A percentile compares a stretch with the other conserved stretches of the same genome.
phyloP scores from a whole-genome alignment of 2,329 filamentous ascomycete genomes.

The Trichoderma sp. region DNA sequence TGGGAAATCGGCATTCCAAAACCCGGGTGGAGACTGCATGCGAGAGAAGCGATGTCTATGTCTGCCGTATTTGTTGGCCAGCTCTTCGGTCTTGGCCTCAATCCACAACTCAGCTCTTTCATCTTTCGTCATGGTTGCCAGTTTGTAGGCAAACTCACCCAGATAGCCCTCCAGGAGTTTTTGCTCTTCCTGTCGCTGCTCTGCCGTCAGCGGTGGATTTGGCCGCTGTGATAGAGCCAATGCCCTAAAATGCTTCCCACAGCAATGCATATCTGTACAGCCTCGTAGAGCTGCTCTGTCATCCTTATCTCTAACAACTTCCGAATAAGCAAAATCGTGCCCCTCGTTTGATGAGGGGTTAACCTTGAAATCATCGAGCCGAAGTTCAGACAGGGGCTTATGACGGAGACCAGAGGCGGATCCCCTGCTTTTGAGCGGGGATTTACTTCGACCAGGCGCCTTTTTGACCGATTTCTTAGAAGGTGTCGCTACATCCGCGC shows the following conservation, averaged over 20 bases:
- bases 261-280: constrained; percentile 75
- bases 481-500: constrained; percentile 13
- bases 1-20: constrained; percentile 89
- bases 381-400: constrained; percentile 58
- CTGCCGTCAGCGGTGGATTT: constrained; percentile 38
- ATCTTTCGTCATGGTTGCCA: constrained; percentile 58
- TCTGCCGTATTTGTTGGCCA: constrained; percentile 75
- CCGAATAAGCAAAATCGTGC: constrained; percentile 69
- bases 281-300: constrained; percentile 71
- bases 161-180: constrained; percentile 58
- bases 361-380: constrained; percentile 75
- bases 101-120: constrained; percentile 68
- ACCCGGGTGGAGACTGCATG: constrained; percentile 76
- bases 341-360: constrained; percentile 74
- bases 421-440: constrained; percentile 26
- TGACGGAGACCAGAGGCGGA: constrained; percentile 51
- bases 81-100: constrained; percentile 71
- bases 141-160: constrained; percentile 59
- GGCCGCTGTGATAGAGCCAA: constrained; percentile 59
- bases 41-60: constrained; percentile 76
- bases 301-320: constrained; percentile 70
- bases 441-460: constrained; percentile 25
- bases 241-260: constrained; percentile 69
- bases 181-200: constrained; percentile 46
- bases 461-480: constrained; percentile 23